phyloP scores from a whole-genome alignment of 2,329 filamentous ascomycete genomes.

The Aureobasidium leucospermi region DNA sequence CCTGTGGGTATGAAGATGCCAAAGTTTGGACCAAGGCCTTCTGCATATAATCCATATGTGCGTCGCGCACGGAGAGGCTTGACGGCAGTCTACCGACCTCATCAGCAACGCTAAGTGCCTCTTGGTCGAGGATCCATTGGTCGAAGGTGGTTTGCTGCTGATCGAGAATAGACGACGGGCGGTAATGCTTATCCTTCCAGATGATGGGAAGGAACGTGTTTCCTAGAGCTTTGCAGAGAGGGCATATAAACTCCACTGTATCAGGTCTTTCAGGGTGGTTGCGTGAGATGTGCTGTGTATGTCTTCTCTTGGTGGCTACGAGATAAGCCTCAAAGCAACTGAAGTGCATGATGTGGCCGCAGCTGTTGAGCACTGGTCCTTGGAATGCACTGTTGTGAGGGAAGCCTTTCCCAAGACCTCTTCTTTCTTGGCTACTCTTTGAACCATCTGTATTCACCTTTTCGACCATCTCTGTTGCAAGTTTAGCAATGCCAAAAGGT shows the following conservation, averaged over 20 bases:
- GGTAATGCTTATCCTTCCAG: slow-evolving; percentile 87
- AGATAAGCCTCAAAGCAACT: slow-evolving; percentile 90
- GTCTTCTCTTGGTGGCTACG: slow-evolving; percentile 72
- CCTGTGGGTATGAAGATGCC: slow-evolving; percentile 5
- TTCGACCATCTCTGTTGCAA: slow-evolving; percentile 70
- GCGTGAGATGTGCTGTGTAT: slow-evolving; percentile 85
- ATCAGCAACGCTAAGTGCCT: neutral
- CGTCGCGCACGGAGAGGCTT: neutral
- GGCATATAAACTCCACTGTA: slow-evolving; percentile 87
- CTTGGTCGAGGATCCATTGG: slow-evolving; percentile 53
- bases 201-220: slow-evolving; percentile 92
- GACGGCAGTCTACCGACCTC: neutral
- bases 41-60: slow-evolving; percentile 4
- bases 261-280: slow-evolving; percentile 80
- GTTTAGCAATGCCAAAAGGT: slow-evolving; percentile 83
- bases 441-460: slow-evolving; percentile 69
- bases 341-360: slow-evolving; percentile 98
- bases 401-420: slow-evolving; percentile 85
- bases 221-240: slow-evolving; percentile 90
- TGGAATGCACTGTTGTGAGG: slow-evolving; percentile 54
- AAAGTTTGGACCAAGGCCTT: slow-evolving; percentile 4
- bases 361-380: slow-evolving; percentile 82
- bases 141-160: slow-evolving; percentile 51
- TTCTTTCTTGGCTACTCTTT: slow-evolving; percentile 64
- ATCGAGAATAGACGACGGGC: slow-evolving; percentile 63